Evolutionary conservation across 768 basidiomycete species (phyloP), one percentile per base, ranked within the genome.

Genomic region (Mycena pura): DNA sequence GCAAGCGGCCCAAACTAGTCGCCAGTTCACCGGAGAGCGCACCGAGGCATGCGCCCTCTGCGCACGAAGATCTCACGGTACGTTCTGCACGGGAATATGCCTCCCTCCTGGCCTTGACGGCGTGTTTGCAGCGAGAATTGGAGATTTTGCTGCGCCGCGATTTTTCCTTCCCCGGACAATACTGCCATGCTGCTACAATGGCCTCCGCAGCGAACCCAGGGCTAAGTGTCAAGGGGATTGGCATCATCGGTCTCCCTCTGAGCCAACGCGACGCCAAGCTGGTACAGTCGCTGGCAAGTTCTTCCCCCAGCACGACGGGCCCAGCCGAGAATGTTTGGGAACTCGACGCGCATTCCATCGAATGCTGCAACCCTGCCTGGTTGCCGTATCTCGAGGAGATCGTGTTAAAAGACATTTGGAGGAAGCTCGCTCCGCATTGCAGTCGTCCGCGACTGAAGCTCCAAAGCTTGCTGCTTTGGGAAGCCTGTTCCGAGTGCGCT

Each of bases 361-460:
- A 62, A 28, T 66, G 64, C 43, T 32, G 57, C 21, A 66, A 66
- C 53, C 64, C 64, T 28, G 64, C 64, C 4, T 66, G 64, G 64
- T n/a, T 47, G 11, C 38, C 52, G 7, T 66, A 66, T 34, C 52
- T 66, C 7, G 60, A 66, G 28, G 64, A 62, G 4, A 43, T 66
- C 19, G 60, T 66, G n/a, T 25, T 66, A 11, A 66, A 59, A 47
- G 60, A 54, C 24, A 62, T 66, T 6, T 62, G 64, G 64, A 49
- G 45, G 47, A 66, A 66, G 39, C 60, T 66, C 10, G 51, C 64
- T 5, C 64, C 64, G 10, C 52, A 62, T 14, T 58, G 41, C 29
- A 38, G 25, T 22, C 51, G 64, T 17, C 53, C 60, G 15, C 60
- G 57, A 15, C 52, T 66, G 3, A 43, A 45, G 28, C 52, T 66